A percentile compares a stretch with the other conserved stretches of the same genome.
Conservation (phyloP, 352 stramenopile genomes). For the Phytophthora lateralis region DNA sequence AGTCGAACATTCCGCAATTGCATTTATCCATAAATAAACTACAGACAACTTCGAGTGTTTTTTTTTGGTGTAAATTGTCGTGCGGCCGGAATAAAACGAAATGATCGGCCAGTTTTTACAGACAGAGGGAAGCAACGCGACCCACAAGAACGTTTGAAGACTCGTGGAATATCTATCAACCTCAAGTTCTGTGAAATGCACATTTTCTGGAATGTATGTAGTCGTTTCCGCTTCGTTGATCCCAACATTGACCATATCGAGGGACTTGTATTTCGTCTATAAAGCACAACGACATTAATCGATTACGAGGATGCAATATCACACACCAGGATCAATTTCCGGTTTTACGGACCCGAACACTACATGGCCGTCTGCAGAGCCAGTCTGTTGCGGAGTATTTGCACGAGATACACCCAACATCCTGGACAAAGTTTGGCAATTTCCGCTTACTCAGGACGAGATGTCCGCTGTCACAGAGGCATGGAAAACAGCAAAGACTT, state of each 20-base stretch:
- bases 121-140: slow-evolving; percentile 5
- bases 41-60: slow-evolving; percentile 4
- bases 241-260: slow-evolving; percentile 5
- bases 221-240: slow-evolving; percentile 8
- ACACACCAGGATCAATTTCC: not conserved
- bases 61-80: slow-evolving; percentile 6
- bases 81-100: not conserved
- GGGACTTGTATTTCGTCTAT: slow-evolving; percentile 1
- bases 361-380: not conserved
- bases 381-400: slow-evolving; percentile 6
- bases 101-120: not conserved
- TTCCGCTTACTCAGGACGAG: slow-evolving; percentile 2
- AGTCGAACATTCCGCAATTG: slow-evolving; percentile 4
- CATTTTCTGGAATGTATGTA: slow-evolving; percentile 22
- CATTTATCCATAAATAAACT: slow-evolving; percentile 11
- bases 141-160: not conserved
- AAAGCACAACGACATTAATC: slow-evolving; percentile 3
- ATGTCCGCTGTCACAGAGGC: not conserved
- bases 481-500: not conserved
- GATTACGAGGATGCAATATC: not conserved
- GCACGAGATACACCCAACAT: slow-evolving; percentile 7
- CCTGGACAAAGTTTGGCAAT: slow-evolving; percentile 18
- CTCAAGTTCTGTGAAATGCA: slow-evolving; percentile 11
- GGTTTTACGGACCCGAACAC: not conserved
- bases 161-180: not conserved